A percentile compares a stretch with the other conserved stretches of the same genome.
Evolutionary conservation across 768 basidiomycete genomes (phyloP).

Genomic region (Phylloporus sp.): DNA sequence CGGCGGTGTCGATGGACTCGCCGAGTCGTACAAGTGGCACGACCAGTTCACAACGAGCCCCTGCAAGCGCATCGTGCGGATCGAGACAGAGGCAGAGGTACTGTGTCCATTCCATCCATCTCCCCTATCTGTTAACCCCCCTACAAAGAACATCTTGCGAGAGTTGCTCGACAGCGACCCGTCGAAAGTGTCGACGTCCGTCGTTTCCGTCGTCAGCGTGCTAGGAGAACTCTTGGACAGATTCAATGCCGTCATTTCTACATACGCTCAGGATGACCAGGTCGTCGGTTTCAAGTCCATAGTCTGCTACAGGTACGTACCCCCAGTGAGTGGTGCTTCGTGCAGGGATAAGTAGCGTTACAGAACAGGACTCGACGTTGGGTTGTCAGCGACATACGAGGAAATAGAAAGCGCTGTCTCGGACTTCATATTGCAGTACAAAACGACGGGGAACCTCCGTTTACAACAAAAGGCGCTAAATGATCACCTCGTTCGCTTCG

Average conservation of each 20-base stretch:
- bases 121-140: conserved; percentile 4
- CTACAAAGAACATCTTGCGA: conserved; percentile 12
- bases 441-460: conserved; percentile 40
- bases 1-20: conserved; percentile 42
- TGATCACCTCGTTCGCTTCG: conserved; percentile 57
- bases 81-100: conserved; percentile 74
- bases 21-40: conserved; percentile 59
- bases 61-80: conserved; percentile 60
- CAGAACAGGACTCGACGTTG: conserved; percentile 64
- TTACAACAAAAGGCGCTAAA: conserved; percentile 62
- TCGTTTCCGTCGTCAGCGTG: conserved; percentile 3
- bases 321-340: not conserved
- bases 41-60: conserved; percentile 51
- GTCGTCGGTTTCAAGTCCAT: conserved; percentile 76
- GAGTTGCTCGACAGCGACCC: conserved; percentile 17
- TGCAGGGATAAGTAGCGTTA: not conserved
- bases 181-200: conserved; percentile 12
- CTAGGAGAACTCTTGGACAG: conserved; percentile 30
- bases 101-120: not conserved
- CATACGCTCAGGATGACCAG: conserved; percentile 39
- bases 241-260: conserved; percentile 36
- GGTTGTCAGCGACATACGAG: conserved; percentile 22
- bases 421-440: conserved; percentile 34
- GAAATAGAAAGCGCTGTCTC: conserved; percentile 31
- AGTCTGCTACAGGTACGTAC: conserved; percentile 52